Evolutionary conservation across 345 rosid species (phyloP).

Genomic region (Boechera divaricarpa): DNA sequence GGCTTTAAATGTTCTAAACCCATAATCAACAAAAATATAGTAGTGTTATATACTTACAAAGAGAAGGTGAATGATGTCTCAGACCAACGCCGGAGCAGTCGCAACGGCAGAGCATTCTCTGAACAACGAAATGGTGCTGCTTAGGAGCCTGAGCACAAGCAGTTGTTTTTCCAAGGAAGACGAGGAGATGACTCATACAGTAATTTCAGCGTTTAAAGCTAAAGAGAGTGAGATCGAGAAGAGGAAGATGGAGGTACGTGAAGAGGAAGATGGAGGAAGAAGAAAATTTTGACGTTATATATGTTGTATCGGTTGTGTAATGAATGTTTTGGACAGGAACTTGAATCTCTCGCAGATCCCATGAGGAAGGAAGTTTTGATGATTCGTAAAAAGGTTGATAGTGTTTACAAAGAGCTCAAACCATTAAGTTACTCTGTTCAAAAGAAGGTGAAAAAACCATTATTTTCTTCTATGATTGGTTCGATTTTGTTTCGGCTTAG

Average conservation of each 20-base stretch:
- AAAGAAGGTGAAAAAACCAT: slow-evolving; percentile 64
- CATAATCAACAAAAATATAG: too few relatives aligned
- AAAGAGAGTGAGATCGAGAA: slow-evolving; percentile 72
- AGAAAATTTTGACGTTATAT: background rate
- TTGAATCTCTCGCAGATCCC: slow-evolving; percentile 79
- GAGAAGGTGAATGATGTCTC: slow-evolving; percentile 40
- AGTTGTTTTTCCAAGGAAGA: slow-evolving; percentile 82
- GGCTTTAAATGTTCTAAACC: background rate
- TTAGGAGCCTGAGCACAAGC: slow-evolving; percentile 69
- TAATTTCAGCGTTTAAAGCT: slow-evolving; percentile 60
- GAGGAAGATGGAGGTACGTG: slow-evolving; percentile 66
- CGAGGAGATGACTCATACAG: slow-evolving; percentile 83
- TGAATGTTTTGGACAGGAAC: slow-evolving; percentile 59
- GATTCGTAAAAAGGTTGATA: slow-evolving; percentile 82
- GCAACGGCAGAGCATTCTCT: slow-evolving; percentile 46
- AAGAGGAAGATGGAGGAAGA: slow-evolving; percentile 62
- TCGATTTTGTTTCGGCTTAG: background rate
- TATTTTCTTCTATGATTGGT: background rate
- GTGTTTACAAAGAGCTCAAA: slow-evolving; percentile 81
- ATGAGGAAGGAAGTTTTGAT: slow-evolving; percentile 81
- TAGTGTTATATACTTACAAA: background rate
- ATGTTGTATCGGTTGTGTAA: slow-evolving; percentile 8
- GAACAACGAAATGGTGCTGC: slow-evolving; percentile 50
- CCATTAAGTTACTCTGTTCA: slow-evolving; percentile 79
- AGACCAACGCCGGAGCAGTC: slow-evolving; percentile 43